Percentiles rank a stretch among this genome's conserved stretches.
Evolutionary conservation across 768 basidiomycete genomes (phyloP).

Genomic region (Panaeolus cyanescens): DNA sequence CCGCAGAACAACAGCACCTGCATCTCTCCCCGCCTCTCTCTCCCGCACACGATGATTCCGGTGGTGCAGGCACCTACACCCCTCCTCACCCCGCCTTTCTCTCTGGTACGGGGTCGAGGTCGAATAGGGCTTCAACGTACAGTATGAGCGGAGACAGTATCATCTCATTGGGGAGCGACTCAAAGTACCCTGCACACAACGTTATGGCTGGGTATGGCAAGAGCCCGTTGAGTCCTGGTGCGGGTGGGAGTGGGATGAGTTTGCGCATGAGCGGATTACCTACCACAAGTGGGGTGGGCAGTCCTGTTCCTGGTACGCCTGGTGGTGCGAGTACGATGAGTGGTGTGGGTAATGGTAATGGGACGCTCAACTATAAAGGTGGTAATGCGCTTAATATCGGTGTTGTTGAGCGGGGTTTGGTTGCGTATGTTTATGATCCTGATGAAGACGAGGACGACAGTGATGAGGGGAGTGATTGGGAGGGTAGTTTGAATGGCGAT

Average conservation of each 20-base stretch:
- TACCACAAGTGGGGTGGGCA: not conserved
- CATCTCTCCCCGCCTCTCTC: slow-evolving; percentile 4
- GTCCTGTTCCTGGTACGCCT: not conserved
- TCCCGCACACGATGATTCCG: not conserved
- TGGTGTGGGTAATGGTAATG: slow-evolving; percentile 2
- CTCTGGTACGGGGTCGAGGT: not conserved
- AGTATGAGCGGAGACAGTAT: slow-evolving; percentile 30
- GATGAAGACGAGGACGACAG: slow-evolving; percentile 21
- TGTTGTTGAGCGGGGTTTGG: slow-evolving; percentile 35
- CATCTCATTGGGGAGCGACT: slow-evolving; percentile 26
- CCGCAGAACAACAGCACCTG: slow-evolving; percentile 1
- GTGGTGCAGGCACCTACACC: slow-evolving; percentile 1
- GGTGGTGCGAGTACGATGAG: slow-evolving; percentile 10
- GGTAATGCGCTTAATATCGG: not conserved
- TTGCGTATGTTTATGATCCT: slow-evolving; percentile 71
- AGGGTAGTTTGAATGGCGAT: slow-evolving; percentile 8
- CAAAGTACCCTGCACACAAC: slow-evolving; percentile 27
- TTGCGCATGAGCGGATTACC: not conserved
- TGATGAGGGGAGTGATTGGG: slow-evolving; percentile 18
- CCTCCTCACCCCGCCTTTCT: slow-evolving; percentile 7
- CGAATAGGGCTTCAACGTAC: slow-evolving; percentile 21
- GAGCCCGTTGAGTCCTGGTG: not conserved
- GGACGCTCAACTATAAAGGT: not conserved
- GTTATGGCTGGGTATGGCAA: not conserved
- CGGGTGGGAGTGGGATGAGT: not conserved